phyloP scores from a whole-genome alignment of 2,329 filamentous ascomycete genomes.

The Botryotinia calthae region DNA sequence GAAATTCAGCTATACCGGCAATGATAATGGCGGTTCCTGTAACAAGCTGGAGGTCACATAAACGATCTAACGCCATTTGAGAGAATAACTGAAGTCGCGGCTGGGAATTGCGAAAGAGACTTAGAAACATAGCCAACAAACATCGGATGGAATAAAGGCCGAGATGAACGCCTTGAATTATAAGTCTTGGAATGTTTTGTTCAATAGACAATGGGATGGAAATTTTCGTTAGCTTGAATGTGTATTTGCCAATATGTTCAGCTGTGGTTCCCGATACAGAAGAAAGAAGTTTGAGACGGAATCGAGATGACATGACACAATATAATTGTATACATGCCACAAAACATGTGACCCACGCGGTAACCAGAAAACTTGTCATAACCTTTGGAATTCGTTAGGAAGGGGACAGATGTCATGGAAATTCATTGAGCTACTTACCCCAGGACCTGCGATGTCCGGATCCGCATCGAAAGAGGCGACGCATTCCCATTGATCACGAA shows the following conservation, averaged over 20 bases:
- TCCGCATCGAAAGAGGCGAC: slow-evolving; percentile 19
- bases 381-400: slow-evolving; percentile 19
- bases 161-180: background rate
- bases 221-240: background rate
- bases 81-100: slow-evolving; percentile 15
- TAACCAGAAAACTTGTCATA: slow-evolving; percentile 21
- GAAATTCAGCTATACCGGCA: slow-evolving; percentile 20
- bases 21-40: slow-evolving; percentile 25
- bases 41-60: slow-evolving; percentile 24
- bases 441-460: slow-evolving; percentile 23
- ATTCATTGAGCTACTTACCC: slow-evolving; percentile 17
- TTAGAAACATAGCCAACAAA: slow-evolving; percentile 4
- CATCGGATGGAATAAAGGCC: background rate
- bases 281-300: background rate
- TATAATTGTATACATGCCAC: slow-evolving; percentile 22
- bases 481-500: slow-evolving; percentile 12
- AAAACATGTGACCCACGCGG: slow-evolving; percentile 23
- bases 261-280: background rate
- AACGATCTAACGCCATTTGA: slow-evolving; percentile 17
- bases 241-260: slow-evolving; percentile 18
- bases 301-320: slow-evolving; percentile 15
- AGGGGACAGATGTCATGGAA: background rate
- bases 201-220: background rate
- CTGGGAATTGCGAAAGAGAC: slow-evolving; percentile 7
- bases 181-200: background rate